Base-by-base conservation (phyloP, 2,329 filamentous ascomycete species). In the Lachnellula hyalina region DNA sequence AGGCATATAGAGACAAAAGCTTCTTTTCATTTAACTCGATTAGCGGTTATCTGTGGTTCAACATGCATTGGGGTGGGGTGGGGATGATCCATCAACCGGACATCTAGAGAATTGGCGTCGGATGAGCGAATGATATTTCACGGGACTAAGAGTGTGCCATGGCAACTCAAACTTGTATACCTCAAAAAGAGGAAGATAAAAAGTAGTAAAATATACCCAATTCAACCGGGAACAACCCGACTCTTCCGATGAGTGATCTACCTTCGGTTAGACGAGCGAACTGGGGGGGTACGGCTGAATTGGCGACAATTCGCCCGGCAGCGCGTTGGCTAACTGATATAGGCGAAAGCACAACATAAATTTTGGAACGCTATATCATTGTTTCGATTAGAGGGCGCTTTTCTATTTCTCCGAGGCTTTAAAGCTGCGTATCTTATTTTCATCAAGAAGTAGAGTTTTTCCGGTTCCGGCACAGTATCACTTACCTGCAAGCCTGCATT, bases 1-100 rank as follows among this genome's bases (percentile, higher is more conserved):
- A 59, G 65, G 65, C 57, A 63, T n/a, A 21, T 61, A 59, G 65
- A 66, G 61, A 66, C 57, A 67, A 68, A 67, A 67, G 65, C 56
- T 63, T 56, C 41, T 59, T 54, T 55, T 52, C 46, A 38, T 46
- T 45, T 23, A 50, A 53, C 50, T 45, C 44, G 47, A 49, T 47
- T 48, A 50, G 49, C 34, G 32, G 19, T 47, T 47, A 44, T 57
- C 53, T 59, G 57, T 54, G 53, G 38, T 68, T 69, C 65, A 68
- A 68, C 65, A 68, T n/a, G 65, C 63, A 67, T 65, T 56, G 49
- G 59, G 58, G 51, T 61, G 59, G 58, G 55, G 53, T 47, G 54
- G 55, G 56, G 61, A 65, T 67, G 65, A 64, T 67, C 66, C 67
- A 68, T 69, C 67, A 69, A 69, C 67, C 67, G 67, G 67, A 67